These are phyloP conservation scores for Biancaea sappan DNA, from an alignment of 306 rosid species.

Conservation along the genomic window DNA sequence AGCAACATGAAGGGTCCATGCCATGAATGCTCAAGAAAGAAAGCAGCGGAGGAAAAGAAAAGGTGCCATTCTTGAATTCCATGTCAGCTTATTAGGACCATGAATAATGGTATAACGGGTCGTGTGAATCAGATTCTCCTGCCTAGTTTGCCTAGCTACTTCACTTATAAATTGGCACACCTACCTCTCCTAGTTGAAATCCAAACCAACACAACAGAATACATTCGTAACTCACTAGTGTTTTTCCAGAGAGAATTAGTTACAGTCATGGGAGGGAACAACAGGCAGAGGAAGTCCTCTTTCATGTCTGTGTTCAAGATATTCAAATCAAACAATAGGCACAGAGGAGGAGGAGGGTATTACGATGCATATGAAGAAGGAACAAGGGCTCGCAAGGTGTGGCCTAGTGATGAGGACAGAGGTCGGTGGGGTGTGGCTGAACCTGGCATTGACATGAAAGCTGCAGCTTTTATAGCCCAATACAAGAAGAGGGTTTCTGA, in stretches of 20 bases:
- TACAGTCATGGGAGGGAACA: constrained; percentile 54
- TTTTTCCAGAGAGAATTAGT: background rate
- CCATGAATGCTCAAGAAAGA: constrained; percentile 36
- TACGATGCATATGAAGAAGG: constrained; percentile 46
- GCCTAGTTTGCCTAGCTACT: constrained; percentile 24
- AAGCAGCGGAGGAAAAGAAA: constrained; percentile 47
- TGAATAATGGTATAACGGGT: constrained; percentile 28
- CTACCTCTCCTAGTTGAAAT: constrained; percentile 18
- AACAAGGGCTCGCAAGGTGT: constrained; percentile 48
- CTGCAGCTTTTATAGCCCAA: constrained; percentile 55
- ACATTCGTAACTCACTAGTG: background rate
- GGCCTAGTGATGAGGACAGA: constrained; percentile 85
- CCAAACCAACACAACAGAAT: constrained; percentile 32
- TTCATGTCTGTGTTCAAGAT: constrained; percentile 60
- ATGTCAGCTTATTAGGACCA: constrained; percentile 43
- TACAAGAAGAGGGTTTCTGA: constrained; percentile 60
- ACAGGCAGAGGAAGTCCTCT: constrained; percentile 59
- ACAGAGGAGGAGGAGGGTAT: constrained; percentile 5
- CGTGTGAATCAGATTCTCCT: constrained; percentile 53
- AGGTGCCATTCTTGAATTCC: constrained; percentile 34
- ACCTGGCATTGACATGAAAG: constrained; percentile 71
- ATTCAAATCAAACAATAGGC: constrained; percentile 53
- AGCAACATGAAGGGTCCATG: constrained; percentile 4
- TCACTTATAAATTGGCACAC: constrained; percentile 54
- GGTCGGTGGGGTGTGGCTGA: constrained; percentile 66